Conservation (phyloP, 305 asterid genomes). For the Solanum chacoense region DNA sequence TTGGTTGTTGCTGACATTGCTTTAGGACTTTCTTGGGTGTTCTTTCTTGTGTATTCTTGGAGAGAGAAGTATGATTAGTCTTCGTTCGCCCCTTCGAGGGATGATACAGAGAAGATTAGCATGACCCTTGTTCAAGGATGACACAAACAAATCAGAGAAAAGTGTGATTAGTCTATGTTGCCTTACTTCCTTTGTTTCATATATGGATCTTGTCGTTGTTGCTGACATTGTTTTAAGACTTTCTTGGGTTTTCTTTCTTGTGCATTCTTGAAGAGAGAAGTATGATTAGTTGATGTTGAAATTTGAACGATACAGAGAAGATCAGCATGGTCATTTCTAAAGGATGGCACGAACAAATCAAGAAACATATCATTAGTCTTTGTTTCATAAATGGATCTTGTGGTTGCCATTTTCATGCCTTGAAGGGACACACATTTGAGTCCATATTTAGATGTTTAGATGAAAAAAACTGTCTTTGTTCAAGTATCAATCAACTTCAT, state of each 20-base stretch:
- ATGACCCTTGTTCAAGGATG: background rate
- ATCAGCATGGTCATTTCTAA: background rate
- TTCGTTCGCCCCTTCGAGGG: background rate
- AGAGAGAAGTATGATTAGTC: slow-evolving; percentile 82
- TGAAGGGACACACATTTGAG: background rate
- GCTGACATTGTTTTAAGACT: slow-evolving; percentile 62
- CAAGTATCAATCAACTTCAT: background rate
- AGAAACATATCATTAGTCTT: background rate
- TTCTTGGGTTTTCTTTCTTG: slow-evolving; percentile 48
- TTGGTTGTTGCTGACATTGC: slow-evolving; percentile 64
- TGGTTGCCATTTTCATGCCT: background rate
- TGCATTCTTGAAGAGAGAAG: slow-evolving; percentile 84
- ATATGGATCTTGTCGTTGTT: slow-evolving; percentile 11
- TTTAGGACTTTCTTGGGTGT: slow-evolving; percentile 76
- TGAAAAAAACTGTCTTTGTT: background rate
- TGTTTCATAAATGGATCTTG: background rate
- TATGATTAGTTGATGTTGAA: slow-evolving; percentile 32
- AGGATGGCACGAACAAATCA: background rate
- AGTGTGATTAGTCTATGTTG: background rate
- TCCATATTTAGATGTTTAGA: background rate
- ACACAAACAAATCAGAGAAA: background rate
- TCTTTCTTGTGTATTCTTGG: slow-evolving; percentile 76
- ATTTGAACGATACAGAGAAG: background rate
- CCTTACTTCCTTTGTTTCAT: background rate
- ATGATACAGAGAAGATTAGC: background rate